Evolutionary conservation across 192 early-diverging fungal species (phyloP).

Genomic region (Oehlia diaphana): DNA sequence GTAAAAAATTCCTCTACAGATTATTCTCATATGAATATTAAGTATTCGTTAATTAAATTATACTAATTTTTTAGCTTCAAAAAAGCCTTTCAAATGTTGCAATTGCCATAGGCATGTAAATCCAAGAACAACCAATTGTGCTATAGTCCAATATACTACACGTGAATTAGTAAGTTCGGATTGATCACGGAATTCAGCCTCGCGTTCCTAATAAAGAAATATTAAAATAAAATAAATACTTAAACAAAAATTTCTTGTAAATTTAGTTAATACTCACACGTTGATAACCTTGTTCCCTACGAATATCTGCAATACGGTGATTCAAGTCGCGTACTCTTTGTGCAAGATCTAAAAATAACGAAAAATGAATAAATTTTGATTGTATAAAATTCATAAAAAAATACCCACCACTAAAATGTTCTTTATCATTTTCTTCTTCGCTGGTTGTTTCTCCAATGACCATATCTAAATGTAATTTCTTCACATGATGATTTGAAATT

Average conservation of each 20-base stretch:
- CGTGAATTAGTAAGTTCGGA: constrained; percentile 83
- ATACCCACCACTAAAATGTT: constrained; percentile 27
- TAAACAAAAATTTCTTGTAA: background rate
- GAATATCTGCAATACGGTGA: constrained; percentile 75
- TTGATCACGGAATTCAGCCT: constrained; percentile 86
- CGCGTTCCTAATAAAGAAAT: constrained; percentile 63
- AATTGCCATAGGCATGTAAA: constrained; percentile 86
- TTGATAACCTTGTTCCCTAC: constrained; percentile 88
- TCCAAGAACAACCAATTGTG: constrained; percentile 79
- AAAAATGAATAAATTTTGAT: background rate
- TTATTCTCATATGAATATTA: too few species aligned
- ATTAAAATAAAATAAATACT: too few species aligned
- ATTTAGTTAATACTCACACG: constrained; percentile 53
- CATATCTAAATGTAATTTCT: constrained; percentile 60
- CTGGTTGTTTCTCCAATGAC: constrained; percentile 66
- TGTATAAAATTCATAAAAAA: background rate
- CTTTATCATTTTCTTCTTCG: constrained; percentile 42
- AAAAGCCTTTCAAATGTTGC: constrained; percentile 81
- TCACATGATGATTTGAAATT: constrained; percentile 20
- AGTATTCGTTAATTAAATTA: constrained; percentile 34
- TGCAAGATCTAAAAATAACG: constrained; percentile 57
- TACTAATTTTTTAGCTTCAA: constrained; percentile 89
- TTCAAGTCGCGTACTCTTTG: constrained; percentile 81
- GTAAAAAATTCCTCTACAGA: too few species aligned
- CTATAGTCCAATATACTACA: constrained; percentile 84